Base-by-base conservation (phyloP, 1,284 basidiomycete species). In the Moesziomyces aphidis region DNA sequence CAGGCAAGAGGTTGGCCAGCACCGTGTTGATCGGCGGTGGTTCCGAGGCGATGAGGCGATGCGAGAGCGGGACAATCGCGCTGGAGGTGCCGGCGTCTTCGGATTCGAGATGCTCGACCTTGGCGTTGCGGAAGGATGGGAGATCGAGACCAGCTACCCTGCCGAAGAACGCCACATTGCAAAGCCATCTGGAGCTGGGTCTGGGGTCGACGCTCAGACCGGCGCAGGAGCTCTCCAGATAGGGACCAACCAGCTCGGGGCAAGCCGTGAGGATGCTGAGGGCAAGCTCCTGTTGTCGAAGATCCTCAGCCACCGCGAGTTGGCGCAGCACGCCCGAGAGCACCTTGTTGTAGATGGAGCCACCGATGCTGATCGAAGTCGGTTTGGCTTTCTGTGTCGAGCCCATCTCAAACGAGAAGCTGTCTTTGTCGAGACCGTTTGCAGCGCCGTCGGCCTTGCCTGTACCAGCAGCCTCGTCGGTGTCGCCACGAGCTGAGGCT, bases 141-240 rank as follows among this genome's bases (percentile, higher is more conserved):
- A 94, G 86, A 0, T 91, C 89, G 0, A 94, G 88, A 0, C 91
- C 91, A 50, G 96, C 88, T 36, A 95, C 88, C 3, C 89, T 87
- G 0, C 91, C 92, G 45, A 94, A 88, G 80, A 94, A 92, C 3
- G 93, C 88, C 64, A 95, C 90, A 57, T 94, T 95, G 2, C 91
- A 90, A 34, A 97, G 90, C 94, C 94, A 97, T 78, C 91, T 90
- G 0, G 93, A 92, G 7, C 92, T 92, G 0, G 95, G 88, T 1
- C 93, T 89, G 0, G 95, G 94, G 73, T 97, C 95, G 8, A 97
- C 87, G 0, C 91, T 91, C 89, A 91, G 36, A 88, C 88, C 19
- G 89, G 85, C 92, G 5, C 49, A 46, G 28, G 76, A 53, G 56
- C 19, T 45, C 23, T 42, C 42, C 34, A 87, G 87, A 54, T 79